These are phyloP conservation scores for Podaxis carcinomalis DNA, from an alignment of 768 basidiomycete genomes.

Conservation along the genomic window DNA sequence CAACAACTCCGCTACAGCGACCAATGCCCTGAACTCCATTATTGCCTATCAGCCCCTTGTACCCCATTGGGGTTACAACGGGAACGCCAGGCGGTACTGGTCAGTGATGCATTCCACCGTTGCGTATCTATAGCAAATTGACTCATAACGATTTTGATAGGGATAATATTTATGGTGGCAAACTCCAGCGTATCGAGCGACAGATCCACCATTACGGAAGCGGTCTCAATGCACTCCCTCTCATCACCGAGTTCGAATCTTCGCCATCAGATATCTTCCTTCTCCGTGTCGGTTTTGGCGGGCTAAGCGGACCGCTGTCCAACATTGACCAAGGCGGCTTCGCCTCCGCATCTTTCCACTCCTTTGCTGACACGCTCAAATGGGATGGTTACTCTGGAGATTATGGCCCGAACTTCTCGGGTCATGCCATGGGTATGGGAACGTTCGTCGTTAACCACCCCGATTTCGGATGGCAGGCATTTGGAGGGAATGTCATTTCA, in stretches of 20 bases:
- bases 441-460: constrained; percentile 48
- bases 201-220: constrained; percentile 59
- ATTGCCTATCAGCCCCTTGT: constrained; percentile 53
- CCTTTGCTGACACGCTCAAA: constrained; percentile 50
- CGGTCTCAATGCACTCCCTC: constrained; percentile 51
- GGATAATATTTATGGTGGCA: constrained; percentile 56
- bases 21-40: constrained; percentile 51
- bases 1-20: constrained; percentile 45
- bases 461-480: constrained; percentile 59
- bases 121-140: neutral
- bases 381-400: constrained; percentile 60
- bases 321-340: constrained; percentile 58
- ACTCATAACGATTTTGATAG: constrained; percentile 21
- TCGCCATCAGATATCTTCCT: constrained; percentile 46
- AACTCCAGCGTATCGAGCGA: constrained; percentile 49
- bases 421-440: constrained; percentile 46
- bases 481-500: constrained; percentile 44
- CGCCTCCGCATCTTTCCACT: constrained; percentile 56
- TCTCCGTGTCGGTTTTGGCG: constrained; percentile 49
- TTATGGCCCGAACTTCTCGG: constrained; percentile 57
- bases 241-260: constrained; percentile 44
- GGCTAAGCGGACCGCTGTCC: constrained; percentile 46
- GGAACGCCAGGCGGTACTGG: constrained; percentile 56
- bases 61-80: constrained; percentile 61
- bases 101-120: constrained; percentile 18